These are phyloP conservation scores for Eremochloa ophiuroides DNA, from an alignment of 176 grass and related monocot genomes.

Conservation along the genomic window DNA sequence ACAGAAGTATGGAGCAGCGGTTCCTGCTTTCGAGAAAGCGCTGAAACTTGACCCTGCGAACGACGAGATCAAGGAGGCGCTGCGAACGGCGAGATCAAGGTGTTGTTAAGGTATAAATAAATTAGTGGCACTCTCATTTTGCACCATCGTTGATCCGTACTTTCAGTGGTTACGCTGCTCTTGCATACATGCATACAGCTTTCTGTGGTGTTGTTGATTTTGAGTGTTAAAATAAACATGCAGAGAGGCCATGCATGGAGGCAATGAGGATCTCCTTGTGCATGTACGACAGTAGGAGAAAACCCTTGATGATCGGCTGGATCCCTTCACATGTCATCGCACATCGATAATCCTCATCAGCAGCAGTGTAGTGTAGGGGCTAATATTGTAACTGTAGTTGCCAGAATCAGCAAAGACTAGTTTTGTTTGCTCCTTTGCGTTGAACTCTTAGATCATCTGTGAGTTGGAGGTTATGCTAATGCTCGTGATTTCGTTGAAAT, in stretches of 20 bases:
- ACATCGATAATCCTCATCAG: neutral
- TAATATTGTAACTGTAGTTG: neutral
- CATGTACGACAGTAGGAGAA: no score
- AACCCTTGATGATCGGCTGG: neutral
- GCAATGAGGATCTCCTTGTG: neutral
- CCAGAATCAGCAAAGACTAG: neutral
- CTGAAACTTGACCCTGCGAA: conserved; percentile 37
- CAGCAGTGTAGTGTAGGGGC: neutral
- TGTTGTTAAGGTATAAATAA: neutral
- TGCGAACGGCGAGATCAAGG: no score
- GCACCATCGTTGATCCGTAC: no score
- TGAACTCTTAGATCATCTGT: neutral
- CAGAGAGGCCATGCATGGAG: neutral
- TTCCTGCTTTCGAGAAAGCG: neutral
- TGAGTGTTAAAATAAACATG: neutral
- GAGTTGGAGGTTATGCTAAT: neutral
- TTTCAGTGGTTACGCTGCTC: neutral
- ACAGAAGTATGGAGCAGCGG: neutral
- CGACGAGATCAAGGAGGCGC: conserved; percentile 29
- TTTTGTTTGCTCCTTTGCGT: neutral
- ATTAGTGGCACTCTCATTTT: neutral
- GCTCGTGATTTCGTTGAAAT: neutral
- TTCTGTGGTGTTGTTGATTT: neutral
- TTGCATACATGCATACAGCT: no score
- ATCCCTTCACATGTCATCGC: neutral